Base-by-base conservation (phyloP, 768 basidiomycete species). In the Daedalea quercina region DNA sequence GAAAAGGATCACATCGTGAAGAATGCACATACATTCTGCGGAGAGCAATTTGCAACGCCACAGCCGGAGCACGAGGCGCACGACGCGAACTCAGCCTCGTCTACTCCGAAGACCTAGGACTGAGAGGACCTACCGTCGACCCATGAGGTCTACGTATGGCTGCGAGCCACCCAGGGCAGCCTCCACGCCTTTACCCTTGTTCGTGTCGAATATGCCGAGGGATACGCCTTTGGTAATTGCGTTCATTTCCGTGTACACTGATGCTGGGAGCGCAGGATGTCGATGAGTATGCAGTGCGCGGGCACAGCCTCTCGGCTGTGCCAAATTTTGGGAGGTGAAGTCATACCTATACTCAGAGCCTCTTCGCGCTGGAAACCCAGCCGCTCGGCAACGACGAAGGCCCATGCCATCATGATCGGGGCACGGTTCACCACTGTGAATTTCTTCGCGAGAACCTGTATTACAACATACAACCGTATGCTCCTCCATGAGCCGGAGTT, bases 341-440 rank as follows among this genome's bases (percentile, higher is more conserved):
- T 31, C 75, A 28, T 58, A 87, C 94, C 93, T 51, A 98, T 90
- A 57, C 90, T 94, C 37, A 98, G 72, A 1, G 95, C 90, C 70
- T 98, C 95, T 61, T 90, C 84, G 54, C 86, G 75, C 47, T 82
- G 78, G 67, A 98, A 98, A 1, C 93, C 90, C 56, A 96, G 74
- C 35, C 84, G 76, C 60, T 92, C 90, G 3, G 90, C 87, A 24
- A 97, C 90, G 31, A 91, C 69, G 48, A 78, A 87, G 1, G 91
- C 83, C 95, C 95, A 98, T 1, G 88, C 92, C 51, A 85, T 93
- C 89, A 97, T 90, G 43, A 97, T 76, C 0, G 95, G 95, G 1
- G 95, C 94, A 22, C 95, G 84, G 67, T 98, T 98, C 43, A 90
- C 77, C 19, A 91, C 76, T 19, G 81, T 75, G 8, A 72, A 75